Percentiles rank a stretch among this genome's conserved stretches.
Evolutionary conservation across 352 stramenopile genomes (phyloP).

Genomic region (Globisporangium barbulae): DNA sequence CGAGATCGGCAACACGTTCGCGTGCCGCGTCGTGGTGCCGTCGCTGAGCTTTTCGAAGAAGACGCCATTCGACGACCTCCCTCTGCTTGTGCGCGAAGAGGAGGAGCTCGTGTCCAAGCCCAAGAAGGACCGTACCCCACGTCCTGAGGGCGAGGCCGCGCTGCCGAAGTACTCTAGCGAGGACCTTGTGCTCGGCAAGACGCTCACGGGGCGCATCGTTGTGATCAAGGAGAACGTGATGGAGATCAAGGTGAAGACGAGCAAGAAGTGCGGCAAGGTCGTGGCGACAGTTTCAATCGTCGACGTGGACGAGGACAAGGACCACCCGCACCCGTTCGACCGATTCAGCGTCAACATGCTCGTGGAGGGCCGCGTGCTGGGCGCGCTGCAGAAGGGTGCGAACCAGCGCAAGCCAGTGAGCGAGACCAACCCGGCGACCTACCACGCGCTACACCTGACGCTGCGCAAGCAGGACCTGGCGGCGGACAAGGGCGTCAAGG

Average conservation of each 20-base stretch:
- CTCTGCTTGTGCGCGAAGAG: constrained; percentile 58
- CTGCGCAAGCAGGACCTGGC: constrained; percentile 55
- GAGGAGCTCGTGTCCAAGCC: constrained; percentile 39
- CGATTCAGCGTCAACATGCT: constrained; percentile 71
- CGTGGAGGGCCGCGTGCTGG: constrained; percentile 64
- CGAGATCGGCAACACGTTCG: constrained; percentile 38
- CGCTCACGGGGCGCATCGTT: constrained; percentile 63
- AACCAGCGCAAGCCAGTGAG: constrained; percentile 87
- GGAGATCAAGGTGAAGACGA: constrained; percentile 79
- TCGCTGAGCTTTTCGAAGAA: constrained; percentile 38
- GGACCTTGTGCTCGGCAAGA: constrained; percentile 62
- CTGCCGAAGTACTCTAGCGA: constrained; percentile 70
- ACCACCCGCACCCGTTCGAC: constrained; percentile 74
- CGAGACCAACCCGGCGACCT: constrained; percentile 69
- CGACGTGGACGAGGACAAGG: constrained; percentile 65
- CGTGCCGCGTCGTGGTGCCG: constrained; percentile 43
- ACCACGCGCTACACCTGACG: constrained; percentile 68
- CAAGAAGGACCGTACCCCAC: constrained; percentile 23
- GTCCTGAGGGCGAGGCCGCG: constrained; percentile 29
- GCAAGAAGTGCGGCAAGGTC: constrained; percentile 75
- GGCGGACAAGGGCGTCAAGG: constrained; percentile 27
- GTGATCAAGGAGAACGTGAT: constrained; percentile 81
- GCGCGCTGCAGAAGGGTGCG: constrained; percentile 64
- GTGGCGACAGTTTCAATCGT: constrained; percentile 76
- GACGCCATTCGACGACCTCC: constrained; percentile 75